Conservation (phyloP, 495 filamentous ascomycete genomes). For the Aspergillus baeticus region DNA sequence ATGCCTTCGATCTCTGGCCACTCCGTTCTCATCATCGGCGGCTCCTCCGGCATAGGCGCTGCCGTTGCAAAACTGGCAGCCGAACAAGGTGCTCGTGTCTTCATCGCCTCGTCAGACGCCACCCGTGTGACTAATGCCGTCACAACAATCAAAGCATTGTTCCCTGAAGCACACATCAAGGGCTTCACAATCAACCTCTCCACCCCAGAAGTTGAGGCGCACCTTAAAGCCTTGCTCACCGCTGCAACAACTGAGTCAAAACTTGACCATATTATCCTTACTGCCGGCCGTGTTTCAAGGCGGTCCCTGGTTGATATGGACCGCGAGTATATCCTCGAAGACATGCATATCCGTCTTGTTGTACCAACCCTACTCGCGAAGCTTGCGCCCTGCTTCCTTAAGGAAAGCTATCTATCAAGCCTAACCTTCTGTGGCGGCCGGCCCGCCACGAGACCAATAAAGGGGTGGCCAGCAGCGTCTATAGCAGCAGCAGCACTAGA, state of each 20-base stretch:
- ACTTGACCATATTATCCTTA: background rate
- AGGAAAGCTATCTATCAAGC: background rate
- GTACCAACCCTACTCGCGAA: background rate
- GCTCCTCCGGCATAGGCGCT: background rate
- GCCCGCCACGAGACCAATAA: background rate
- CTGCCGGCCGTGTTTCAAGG: background rate
- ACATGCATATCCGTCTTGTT: background rate
- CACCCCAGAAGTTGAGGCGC: background rate
- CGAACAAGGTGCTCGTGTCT: background rate
- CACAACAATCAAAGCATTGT: background rate
- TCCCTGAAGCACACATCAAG: background rate
- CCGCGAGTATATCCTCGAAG: background rate
- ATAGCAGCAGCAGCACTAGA: background rate
- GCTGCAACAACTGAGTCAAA: background rate
- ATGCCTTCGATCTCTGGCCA: background rate
- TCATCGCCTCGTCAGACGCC: background rate
- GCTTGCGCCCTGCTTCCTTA: background rate
- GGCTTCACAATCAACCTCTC: background rate
- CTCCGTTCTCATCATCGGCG: background rate
- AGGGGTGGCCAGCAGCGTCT: background rate
- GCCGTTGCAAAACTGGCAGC: background rate
- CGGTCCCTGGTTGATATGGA: background rate
- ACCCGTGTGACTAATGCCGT: background rate
- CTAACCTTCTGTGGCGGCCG: background rate
- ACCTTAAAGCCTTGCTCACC: background rate